Evolutionary conservation across 768 basidiomycete genomes (phyloP), one percentile per base, ranked within the genome.

Genomic region (Xerocomus potaroensis): DNA sequence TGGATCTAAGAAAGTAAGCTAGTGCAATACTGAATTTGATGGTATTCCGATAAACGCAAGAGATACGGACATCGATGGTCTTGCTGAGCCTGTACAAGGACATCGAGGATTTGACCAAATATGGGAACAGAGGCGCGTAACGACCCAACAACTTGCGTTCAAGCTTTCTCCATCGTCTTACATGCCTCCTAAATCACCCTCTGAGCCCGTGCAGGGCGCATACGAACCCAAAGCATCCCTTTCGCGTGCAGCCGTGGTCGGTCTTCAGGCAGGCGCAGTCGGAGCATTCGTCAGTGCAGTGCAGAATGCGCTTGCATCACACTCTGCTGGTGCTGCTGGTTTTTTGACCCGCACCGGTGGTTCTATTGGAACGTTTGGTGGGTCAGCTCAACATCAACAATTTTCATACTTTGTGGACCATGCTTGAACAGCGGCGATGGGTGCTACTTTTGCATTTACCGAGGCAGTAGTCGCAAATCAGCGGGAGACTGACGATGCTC

Each of bases 281-380:
- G 85, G 85, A 18, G 74, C 81, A 48, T 77, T 86, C 66, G 75
- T 84, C 66, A 85, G 84, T 49, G 70, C 80, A 27, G 73, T 80
- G 42, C 90, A 91, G 70, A 94, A 90, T 76, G 87, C 87, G 23
- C 71, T 92, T 49, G 81, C 80, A 35, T 76, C 70, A 53, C 92
- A 91, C 69, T 77, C 80, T 32, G 74, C 76, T 54, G 93, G 90
- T 58, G 90, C 88, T 47, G 75, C 83, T 69, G 93, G 93, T 56
- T 81, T 96, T 66, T 62, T 93, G 56, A 91, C 91, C 43, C 76
- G 92, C 54, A 89, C 84, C 26, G 92, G 92, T 48, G 81, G 87
- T 27, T 90, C 92, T 3, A 91, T 95, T 63, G 92, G 88, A 10
- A 81, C 91, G 65, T 95, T 96, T 60, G 87, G 94, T 96, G 43